Base-by-base conservation (phyloP, 306 rosid species). In the Betula pendula region DNA sequence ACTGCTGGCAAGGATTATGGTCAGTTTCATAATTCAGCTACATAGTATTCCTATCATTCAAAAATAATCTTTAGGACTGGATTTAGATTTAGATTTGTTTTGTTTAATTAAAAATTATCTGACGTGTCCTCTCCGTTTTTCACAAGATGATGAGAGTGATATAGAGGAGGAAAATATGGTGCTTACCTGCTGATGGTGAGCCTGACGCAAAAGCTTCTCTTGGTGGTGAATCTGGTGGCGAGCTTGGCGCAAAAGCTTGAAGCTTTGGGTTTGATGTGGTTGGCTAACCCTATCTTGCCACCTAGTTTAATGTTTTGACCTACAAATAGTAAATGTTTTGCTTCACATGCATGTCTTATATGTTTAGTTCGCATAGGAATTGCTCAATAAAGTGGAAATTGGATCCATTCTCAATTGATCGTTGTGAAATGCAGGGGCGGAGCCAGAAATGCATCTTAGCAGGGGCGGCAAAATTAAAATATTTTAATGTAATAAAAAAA, bases 1-100 rank as follows among this genome's bases (percentile, higher is more conserved):
- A 83, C 49, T 11, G 70, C 49, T 22, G 83, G 75, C 17, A 55
- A 74, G 22, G 43, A 75, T 58, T 75, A 82, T 68, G 79, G 81
- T 82, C 42, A 77, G 77, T 70, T 60, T 65, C 51, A 53, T 27
- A 43, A 43, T 51, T 22, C 16, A 3, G 27, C 19, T 16, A 27
- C 33, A 25, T 15, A 14, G n/a, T 25, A 29, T 31, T 13, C 45
- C 24, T 17, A 16, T 65, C 6, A 4, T 19, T 8, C 16, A n/a
- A 38, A 65, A n/a, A 3, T 65, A 35, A 10, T n/a, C 16, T 17
- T 15, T 14, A 3, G n/a, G 8, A 27, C 42, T 60, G 68, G 27
- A n/a, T 65, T 63, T 65, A 40, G 5, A 38, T 65, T 38, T 19
- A 16, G 48, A 8, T 9, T 22, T 15, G 19, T 16, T 38, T 65